These are phyloP conservation scores for Prunus mongolica DNA, from an alignment of 306 rosid genomes.

Conservation along the genomic window DNA sequence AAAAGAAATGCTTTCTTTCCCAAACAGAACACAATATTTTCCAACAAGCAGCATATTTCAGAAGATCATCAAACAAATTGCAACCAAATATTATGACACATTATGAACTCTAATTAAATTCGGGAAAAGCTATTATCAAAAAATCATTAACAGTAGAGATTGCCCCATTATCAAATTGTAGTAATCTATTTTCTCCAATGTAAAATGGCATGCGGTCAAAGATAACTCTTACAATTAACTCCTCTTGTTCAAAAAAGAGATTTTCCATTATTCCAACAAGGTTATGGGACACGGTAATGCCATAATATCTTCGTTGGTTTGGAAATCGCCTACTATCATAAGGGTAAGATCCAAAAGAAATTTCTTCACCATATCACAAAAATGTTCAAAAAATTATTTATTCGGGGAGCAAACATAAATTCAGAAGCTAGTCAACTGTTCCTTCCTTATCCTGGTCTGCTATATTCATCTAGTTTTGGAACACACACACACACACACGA, in stretches of 20 bases:
- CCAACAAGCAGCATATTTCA: slow-evolving; percentile 4
- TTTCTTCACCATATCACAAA: not conserved
- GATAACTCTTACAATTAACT: not conserved
- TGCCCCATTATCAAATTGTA: not conserved
- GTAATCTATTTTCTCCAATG: not conserved
- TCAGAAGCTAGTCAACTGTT: too few relatives aligned
- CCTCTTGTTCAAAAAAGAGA: not conserved
- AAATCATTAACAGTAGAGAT: not conserved
- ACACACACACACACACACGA: too few relatives aligned
- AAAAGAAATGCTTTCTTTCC: not conserved
- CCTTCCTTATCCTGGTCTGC: too few relatives aligned
- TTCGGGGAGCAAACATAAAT: not conserved
- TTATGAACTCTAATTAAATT: not conserved
- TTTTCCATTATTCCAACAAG: not conserved
- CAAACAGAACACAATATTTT: not conserved
- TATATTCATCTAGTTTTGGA: not conserved
- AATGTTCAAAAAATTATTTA: not conserved
- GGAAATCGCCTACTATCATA: too few relatives aligned
- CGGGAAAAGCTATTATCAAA: not conserved
- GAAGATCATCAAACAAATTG: not conserved
- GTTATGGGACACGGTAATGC: too few relatives aligned
- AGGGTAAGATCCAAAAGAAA: not conserved
- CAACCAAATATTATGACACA: not conserved
- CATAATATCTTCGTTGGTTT: too few relatives aligned
- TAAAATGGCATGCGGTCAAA: not conserved